Conservation (phyloP, 805 yeast species). For the Kluyveromyces nonfermentans region DNA sequence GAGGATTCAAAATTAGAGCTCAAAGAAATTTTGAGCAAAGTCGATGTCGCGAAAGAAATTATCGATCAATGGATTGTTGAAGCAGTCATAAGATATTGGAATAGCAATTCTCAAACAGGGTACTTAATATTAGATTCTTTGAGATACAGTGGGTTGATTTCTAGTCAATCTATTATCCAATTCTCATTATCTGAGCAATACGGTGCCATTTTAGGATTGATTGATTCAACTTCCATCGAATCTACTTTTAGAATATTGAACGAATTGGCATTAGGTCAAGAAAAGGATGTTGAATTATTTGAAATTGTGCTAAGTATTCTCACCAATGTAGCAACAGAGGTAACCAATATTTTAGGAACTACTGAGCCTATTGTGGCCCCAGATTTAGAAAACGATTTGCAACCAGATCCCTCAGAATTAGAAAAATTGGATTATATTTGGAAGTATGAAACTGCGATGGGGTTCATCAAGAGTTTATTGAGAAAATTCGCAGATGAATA, state of each 20-base stretch:
- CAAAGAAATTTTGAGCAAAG: conserved; percentile 22
- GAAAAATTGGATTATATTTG: conserved; percentile 31
- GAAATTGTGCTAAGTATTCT: conserved; percentile 23
- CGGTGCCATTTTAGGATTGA: conserved; percentile 29
- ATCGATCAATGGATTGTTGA: conserved; percentile 40
- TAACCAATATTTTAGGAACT: conserved; percentile 15
- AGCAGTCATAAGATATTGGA: conserved; percentile 57
- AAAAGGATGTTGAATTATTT: conserved; percentile 19
- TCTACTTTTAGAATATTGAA: conserved; percentile 31
- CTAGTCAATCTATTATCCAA: conserved; percentile 33
- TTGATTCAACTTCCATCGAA: conserved; percentile 40
- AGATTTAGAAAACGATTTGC: conserved; percentile 15
- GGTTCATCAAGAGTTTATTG: conserved; percentile 32
- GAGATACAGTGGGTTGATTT: conserved; percentile 36
- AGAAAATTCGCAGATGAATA: conserved; percentile 40
- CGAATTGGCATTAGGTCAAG: conserved; percentile 15
- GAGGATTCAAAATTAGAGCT: conserved; percentile 32
- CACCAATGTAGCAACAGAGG: conserved; percentile 14
- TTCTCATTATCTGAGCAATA: conserved; percentile 33
- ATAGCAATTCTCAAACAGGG: conserved; percentile 54
- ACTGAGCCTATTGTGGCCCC: conserved; percentile 14
- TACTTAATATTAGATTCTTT: conserved; percentile 48
- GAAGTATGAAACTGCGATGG: conserved; percentile 33
- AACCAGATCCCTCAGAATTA: conserved; percentile 22
- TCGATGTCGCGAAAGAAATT: conserved; percentile 22